These are phyloP conservation scores for Rutstroemia sp. DNA, from an alignment of 2,329 filamentous ascomycete species.

Conservation along the genomic window DNA sequence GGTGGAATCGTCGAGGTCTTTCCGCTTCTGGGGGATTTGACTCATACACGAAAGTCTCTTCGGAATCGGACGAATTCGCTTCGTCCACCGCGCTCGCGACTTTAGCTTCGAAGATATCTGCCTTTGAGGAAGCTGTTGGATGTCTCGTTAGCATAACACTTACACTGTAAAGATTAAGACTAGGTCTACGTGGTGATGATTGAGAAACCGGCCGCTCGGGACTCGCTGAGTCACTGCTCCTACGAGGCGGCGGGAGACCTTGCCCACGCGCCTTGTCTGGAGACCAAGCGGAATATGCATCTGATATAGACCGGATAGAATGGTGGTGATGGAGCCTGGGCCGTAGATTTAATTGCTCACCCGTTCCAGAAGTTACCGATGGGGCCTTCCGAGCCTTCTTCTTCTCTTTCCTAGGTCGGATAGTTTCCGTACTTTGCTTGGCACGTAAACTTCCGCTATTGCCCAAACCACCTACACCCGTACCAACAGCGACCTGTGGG, in stretches of 20 bases:
- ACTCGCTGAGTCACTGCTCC: slow-evolving; percentile 21
- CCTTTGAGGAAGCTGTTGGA: slow-evolving; percentile 75
- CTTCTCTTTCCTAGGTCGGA: slow-evolving; percentile 88
- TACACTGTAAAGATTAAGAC: slow-evolving; percentile 33
- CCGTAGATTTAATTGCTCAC: slow-evolving; percentile 45
- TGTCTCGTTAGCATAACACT: slow-evolving; percentile 39
- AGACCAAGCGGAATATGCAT: slow-evolving; percentile 14
- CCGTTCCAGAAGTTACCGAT: slow-evolving; percentile 61
- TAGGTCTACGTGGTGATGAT: slow-evolving; percentile 32
- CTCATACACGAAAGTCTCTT: slow-evolving; percentile 98
- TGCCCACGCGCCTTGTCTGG: slow-evolving; percentile 21
- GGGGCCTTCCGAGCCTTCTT: slow-evolving; percentile 71
- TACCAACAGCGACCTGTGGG: slow-evolving; percentile 69
- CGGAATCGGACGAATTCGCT: slow-evolving; percentile 91
- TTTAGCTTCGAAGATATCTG: slow-evolving; percentile 96
- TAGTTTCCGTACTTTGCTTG: slow-evolving; percentile 91
- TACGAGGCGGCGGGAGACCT: slow-evolving; percentile 20
- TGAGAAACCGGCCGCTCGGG: slow-evolving; percentile 20
- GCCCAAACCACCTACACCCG: slow-evolving; percentile 57
- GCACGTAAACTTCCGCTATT: slow-evolving; percentile 67
- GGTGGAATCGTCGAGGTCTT: slow-evolving; percentile 67
- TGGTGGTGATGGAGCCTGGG: slow-evolving; percentile 34
- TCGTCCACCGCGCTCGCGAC: slow-evolving; percentile 95
- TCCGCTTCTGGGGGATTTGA: slow-evolving; percentile 75
- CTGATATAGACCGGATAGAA: slow-evolving; percentile 24